Conservation (phyloP, 495 filamentous ascomycete species). For the Neurospora pannonica region DNA sequence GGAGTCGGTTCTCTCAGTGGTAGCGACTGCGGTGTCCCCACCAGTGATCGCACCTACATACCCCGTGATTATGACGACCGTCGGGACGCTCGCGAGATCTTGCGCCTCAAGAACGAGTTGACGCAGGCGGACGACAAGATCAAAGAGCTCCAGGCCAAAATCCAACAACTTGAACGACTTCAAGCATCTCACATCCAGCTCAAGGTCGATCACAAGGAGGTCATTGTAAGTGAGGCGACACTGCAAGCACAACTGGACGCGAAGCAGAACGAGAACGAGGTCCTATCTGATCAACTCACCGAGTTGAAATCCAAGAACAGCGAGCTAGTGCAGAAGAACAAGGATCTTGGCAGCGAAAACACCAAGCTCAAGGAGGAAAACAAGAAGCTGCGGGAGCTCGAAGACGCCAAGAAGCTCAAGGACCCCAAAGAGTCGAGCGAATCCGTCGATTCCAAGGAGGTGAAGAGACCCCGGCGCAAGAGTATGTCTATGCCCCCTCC, state of each 20-base stretch:
- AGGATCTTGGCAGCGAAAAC: slow-evolving; percentile 77
- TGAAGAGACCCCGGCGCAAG: slow-evolving; percentile 2
- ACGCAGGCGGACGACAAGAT: slow-evolving; percentile 11
- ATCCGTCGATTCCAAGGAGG: not conserved
- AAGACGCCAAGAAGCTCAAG: slow-evolving; percentile 44
- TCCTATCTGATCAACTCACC: slow-evolving; percentile 4
- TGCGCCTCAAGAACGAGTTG: slow-evolving; percentile 14
- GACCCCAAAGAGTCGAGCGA: not conserved
- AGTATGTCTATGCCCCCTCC: slow-evolving; percentile 1
- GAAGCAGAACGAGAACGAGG: slow-evolving; percentile 75
- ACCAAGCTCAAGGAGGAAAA: slow-evolving; percentile 76
- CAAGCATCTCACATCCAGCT: slow-evolving; percentile 47
- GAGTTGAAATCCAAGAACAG: slow-evolving; percentile 26
- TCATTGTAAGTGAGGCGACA: slow-evolving; percentile 59
- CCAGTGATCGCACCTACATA: slow-evolving; percentile 15
- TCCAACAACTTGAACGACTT: slow-evolving; percentile 6
- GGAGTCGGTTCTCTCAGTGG: slow-evolving; percentile 29
- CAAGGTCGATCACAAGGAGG: slow-evolving; percentile 24
- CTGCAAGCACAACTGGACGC: slow-evolving; percentile 75
- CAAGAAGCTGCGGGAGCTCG: slow-evolving; percentile 71
- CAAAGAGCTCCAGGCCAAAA: slow-evolving; percentile 1
- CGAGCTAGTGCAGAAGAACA: slow-evolving; percentile 77
- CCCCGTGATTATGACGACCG: slow-evolving; percentile 14
- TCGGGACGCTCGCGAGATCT: slow-evolving; percentile 12
- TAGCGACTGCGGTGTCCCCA: slow-evolving; percentile 19